These are phyloP conservation scores for Stramenopiles sp. DNA, from an alignment of 352 stramenopile genomes.

Conservation along the genomic window DNA sequence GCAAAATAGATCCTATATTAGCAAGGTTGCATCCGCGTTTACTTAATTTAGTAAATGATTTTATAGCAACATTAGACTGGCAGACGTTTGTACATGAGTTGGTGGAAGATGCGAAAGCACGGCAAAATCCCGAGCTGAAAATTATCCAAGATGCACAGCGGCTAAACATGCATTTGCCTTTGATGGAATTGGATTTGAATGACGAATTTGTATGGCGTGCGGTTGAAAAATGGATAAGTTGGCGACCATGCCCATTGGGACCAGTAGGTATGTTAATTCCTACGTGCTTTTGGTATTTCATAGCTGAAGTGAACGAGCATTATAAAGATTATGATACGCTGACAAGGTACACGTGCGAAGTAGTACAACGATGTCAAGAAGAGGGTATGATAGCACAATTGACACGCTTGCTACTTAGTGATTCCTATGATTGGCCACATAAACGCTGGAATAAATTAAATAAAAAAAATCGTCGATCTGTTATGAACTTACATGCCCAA, in stretches of 20 bases:
- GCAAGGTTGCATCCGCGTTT: not conserved
- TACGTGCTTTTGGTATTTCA: not conserved
- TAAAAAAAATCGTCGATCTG: not conserved
- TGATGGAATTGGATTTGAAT: not conserved
- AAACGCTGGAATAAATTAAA: not conserved
- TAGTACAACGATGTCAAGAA: not conserved
- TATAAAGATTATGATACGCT: slow-evolving; percentile 5
- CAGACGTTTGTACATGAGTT: not conserved
- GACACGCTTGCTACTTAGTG: not conserved
- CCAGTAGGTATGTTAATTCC: not conserved
- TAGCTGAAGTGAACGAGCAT: not conserved
- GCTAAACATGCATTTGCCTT: not conserved
- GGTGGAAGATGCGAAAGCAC: not conserved
- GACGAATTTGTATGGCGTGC: not conserved
- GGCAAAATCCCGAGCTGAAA: not conserved
- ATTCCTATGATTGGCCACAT: slow-evolving; percentile 1
- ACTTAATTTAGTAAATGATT: not conserved
- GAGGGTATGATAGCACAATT: not conserved
- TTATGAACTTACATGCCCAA: not conserved
- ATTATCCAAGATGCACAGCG: not conserved
- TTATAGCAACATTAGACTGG: not conserved
- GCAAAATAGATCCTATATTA: not conserved
- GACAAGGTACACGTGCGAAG: not conserved
- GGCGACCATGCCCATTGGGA: not conserved
- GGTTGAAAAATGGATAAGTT: not conserved